Evolutionary conservation across 768 basidiomycete species (phyloP).

Genomic region (Cystofilobasidium bisporidii): DNA sequence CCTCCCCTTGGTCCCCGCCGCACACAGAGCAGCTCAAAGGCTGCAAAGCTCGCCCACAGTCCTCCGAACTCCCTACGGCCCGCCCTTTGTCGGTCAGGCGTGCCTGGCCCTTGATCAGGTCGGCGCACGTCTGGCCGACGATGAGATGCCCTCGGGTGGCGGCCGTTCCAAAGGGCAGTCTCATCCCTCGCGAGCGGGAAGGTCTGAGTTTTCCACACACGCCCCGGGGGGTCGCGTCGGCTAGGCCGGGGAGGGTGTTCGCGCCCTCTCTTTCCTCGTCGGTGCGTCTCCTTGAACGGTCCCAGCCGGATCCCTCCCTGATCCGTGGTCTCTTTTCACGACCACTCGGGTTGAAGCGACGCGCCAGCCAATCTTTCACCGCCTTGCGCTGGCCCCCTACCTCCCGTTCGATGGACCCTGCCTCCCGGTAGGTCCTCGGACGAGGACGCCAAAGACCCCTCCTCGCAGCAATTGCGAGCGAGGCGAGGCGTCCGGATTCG

Average conservation of each 20-base stretch:
- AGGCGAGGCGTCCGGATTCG: not conserved
- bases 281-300: not conserved
- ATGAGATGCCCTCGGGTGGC: not conserved
- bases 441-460: too few species aligned
- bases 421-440: too few species aligned
- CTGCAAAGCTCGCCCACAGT: slow-evolving; percentile 3
- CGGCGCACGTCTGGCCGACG: too few species aligned
- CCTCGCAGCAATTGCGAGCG: too few species aligned
- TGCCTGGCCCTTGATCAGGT: too few species aligned
- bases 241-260: too few species aligned
- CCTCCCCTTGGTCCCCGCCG: too few species aligned
- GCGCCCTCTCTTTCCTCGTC: not conserved
- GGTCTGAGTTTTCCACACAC: slow-evolving; percentile 11
- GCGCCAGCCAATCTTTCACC: not conserved
- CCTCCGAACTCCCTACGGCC: not conserved
- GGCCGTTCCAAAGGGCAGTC: not conserved
- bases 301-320: slow-evolving; percentile 4
- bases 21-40: slow-evolving; percentile 5
- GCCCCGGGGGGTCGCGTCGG: too few species aligned
- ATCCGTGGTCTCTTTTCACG: too few species aligned
- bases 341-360: not conserved
- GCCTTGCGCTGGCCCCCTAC: not conserved
- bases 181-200: slow-evolving; percentile 8
- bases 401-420: too few species aligned
- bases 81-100: not conserved